Evolutionary conservation across 768 basidiomycete genomes (phyloP), one percentile per base, ranked within the genome.

Genomic region (Rhodotorula toruloides): DNA sequence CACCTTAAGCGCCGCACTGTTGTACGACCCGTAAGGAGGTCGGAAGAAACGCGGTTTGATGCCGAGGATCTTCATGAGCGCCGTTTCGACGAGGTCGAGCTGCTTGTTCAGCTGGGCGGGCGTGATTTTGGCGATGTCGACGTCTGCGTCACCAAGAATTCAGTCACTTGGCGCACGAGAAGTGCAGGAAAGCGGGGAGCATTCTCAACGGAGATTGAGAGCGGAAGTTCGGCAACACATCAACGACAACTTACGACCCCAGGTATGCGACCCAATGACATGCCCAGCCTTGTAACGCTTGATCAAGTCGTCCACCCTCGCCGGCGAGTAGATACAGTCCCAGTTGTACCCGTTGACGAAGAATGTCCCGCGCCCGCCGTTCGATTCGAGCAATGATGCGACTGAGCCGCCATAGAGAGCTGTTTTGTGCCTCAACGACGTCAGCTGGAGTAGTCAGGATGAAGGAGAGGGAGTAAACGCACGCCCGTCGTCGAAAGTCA

Each of bases 401-500:
- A 37, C 25, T 16, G 25, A 22, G 3, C 3, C 27, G 53, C 37
- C 53, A 4, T 14, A 40, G 37, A 31, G 5, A n/a, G 4, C 42
- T 46, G 9, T 46, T n/a, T 17, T 46, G 44, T 8, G 44, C 44
- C 13, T 14, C 4, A 14, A 17, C 12, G 34, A 21, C 8, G 57
- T 47, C 34, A 58, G 46, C 3, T 17, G n/a, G 25, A 36, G 8
- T n/a, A 3, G 29, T 34, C 8, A 17, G 44, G 7, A 12, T n/a
- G 32, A 19, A 19, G 14, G 27, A 3, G 19, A 13, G 42, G 8
- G 17, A 39, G 54, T 29, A 4, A 52, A n/a, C n/a, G n/a, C 58
- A 12, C 67, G 58, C 29, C 74, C 74, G 42, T 74, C 74, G 52
- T 74, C 74, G n/a, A 73, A 73, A 10, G 72, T 74, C 10, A 74